Conservation (phyloP, 495 filamentous ascomycete genomes). For the Aspergillus steynii region DNA sequence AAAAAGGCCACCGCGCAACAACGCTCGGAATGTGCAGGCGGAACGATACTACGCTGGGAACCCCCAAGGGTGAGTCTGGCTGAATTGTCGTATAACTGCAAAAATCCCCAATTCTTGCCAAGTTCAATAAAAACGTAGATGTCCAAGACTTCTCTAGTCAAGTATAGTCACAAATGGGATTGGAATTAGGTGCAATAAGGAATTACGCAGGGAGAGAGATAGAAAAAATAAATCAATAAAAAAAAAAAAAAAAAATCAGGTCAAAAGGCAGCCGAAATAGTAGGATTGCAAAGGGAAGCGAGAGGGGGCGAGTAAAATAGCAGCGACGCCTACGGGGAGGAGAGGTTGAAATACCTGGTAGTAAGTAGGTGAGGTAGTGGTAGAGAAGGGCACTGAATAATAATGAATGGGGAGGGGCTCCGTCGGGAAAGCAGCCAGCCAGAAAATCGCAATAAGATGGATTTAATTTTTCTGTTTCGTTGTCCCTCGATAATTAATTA, state of each 20-base stretch:
- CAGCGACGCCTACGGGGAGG: slow-evolving; percentile 23
- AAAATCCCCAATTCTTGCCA: not conserved
- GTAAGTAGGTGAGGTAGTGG: slow-evolving; percentile 7
- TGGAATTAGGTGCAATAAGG: not conserved
- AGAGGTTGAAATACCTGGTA: slow-evolving; percentile 27
- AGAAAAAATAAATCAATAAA: not conserved
- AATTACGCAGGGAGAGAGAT: slow-evolving; percentile 3
- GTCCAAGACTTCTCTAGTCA: not conserved
- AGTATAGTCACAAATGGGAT: not conserved
- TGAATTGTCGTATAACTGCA: slow-evolving; percentile 9
- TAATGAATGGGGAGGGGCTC: not conserved
- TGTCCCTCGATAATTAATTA: not conserved
- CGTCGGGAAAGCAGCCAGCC: slow-evolving; percentile 7
- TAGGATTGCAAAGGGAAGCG: slow-evolving; percentile 1
- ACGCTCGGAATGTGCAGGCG: slow-evolving; percentile 31
- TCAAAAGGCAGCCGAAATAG: not conserved
- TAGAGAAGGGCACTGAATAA: not conserved
- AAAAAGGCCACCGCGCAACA: slow-evolving; percentile 19
- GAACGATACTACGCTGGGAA: slow-evolving; percentile 21
- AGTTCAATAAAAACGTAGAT: not conserved
- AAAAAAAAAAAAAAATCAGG: slow-evolving; percentile 8
- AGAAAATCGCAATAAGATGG: not conserved
- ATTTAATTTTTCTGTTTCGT: not conserved
- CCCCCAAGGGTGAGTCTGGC: slow-evolving; percentile 16
- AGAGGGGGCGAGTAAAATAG: slow-evolving; percentile 14